Evolutionary conservation across 768 basidiomycete genomes (phyloP), one percentile per base, ranked within the genome.

Genomic region (Galerina marginata): DNA sequence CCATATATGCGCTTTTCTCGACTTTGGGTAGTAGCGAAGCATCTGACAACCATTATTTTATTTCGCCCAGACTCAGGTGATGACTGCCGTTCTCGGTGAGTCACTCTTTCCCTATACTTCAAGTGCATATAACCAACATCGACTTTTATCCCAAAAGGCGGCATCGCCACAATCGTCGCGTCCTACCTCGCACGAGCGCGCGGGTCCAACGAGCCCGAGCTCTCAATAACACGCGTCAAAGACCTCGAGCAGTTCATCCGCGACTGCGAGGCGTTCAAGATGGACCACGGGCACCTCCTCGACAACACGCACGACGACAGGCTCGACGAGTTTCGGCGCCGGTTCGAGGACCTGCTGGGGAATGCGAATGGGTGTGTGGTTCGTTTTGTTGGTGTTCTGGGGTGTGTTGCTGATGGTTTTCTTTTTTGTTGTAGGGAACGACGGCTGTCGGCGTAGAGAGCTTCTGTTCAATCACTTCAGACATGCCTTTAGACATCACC

Each of bases 171-270:
- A 0, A 20, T 91, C 16, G 81, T 87, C 12, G 89, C 90, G 15
- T 87, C 89, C 2, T 92, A 88, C 71, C 79, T 92, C 25, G 91
- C 90, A 3, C 84, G 86, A 11, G 80, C 83, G 25, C 84, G 89
- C 26, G 88, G 89, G 10, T 86, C 88, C 0, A 83, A 83, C 39
- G 90, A 92, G 64, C 91, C 91, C 2, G 88, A 91, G 61, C 53
- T 81, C n/a, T 89, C 88, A 0, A 76, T 79, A 33, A 69, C 75
- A 3, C 82, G 84, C 10, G 78, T 77, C 4, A 85, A 86, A 61
- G 86, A 88, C 58, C 77, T 92, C 1, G 86, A 90, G 23, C 81
- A 86, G 20, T 92, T 86, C 64, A 74, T 91, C 25, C 86, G 90
- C 26, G 86, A 90, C 62, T 78, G 79, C 39, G 67, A 79, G 45